Base-by-base conservation (phyloP, 768 basidiomycete species). In the Boletus reticulatus region DNA sequence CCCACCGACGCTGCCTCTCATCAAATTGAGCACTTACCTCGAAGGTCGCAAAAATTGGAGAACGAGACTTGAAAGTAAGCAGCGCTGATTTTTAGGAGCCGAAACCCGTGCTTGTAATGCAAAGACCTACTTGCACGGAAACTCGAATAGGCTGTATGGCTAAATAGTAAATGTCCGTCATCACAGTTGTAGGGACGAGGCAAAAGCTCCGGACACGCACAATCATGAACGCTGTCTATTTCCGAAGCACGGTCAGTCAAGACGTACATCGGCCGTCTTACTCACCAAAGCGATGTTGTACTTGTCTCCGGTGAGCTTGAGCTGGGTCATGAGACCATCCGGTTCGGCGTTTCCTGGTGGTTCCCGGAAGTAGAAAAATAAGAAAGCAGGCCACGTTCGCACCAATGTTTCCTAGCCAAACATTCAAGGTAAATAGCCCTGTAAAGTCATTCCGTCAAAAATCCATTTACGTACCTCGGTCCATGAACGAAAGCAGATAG, bases 221-320 rank as follows among this genome's bases (percentile, higher is more conserved):
- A 7, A 7, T 27, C n/a, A n/a, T n/a, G 3, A 16, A 47, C 75
- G 16, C 5, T 27, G 51, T 52, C 51, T 52, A 32, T 31, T n/a
- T 19, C 27, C 27, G 9, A 13, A 37, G 2, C 17, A n/a, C 27
- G 5, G 4, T 38, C 36, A n/a, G 20, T 12, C 5, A 20, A 36
- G 42, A 44, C 11, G 6, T 8, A n/a, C 1, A 20, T 19, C 8
- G n/a, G 11, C 12, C n/a, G 19, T 27, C 16, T 29, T 17, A 44
- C 51, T 37, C 45, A 87, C 87, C 65, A 89, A 65, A 0, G 85
- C 84, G 38, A 87, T 81, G 57, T 88, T 88, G 58, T 85, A 90
- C 59, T 80, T 71, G 62, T 83, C 78, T 9, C 83, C 81, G 0
- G 73, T 78, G 39, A 89, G 75, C 36, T 80, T 20, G 2, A 90